phyloP scores from a whole-genome alignment of 179 eudicot genomes.

The Silene noctiflora region DNA sequence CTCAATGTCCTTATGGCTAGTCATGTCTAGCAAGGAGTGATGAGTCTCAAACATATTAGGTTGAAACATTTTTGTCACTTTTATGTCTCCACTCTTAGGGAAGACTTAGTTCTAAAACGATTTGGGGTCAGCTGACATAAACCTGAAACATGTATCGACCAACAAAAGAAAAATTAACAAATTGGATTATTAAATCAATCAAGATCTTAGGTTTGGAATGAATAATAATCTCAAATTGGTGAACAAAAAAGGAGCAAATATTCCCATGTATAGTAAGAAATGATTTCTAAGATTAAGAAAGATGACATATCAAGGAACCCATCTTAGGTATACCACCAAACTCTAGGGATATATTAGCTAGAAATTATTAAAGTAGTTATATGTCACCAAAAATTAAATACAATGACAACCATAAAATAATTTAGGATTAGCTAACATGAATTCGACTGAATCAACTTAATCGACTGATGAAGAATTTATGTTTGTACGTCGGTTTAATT shows the following conservation, averaged over 20 bases:
- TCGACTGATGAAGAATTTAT: not conserved
- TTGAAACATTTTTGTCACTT: slow-evolving; percentile 33
- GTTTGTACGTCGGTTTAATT: not conserved
- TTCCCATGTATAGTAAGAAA: slow-evolving; percentile 26
- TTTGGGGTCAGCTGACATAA: slow-evolving; percentile 7
- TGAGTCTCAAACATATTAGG: slow-evolving; percentile 43
- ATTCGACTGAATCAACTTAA: not conserved
- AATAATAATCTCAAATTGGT: slow-evolving; percentile 21
- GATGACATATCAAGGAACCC: slow-evolving; percentile 25
- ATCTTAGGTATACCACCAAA: slow-evolving; percentile 25
- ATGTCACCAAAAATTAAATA: not conserved
- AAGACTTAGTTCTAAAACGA: not conserved
- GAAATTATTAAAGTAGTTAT: not conserved
- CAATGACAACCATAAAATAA: not conserved
- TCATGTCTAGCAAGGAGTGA: slow-evolving; percentile 31
- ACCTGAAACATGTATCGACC: not conserved
- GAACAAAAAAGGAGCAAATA: slow-evolving; percentile 19
- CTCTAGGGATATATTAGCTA: slow-evolving; percentile 13
- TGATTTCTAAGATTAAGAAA: slow-evolving; percentile 23
- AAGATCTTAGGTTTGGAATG: slow-evolving; percentile 22
- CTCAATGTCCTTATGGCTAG: slow-evolving; percentile 40
- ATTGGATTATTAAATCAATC: slow-evolving; percentile 3
- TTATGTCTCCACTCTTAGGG: not conserved
- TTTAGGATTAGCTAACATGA: not conserved
- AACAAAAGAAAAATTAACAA: not conserved